phyloP scores from a whole-genome alignment of 495 filamentous ascomycete genomes.

The Annulohypoxylon nitens region DNA sequence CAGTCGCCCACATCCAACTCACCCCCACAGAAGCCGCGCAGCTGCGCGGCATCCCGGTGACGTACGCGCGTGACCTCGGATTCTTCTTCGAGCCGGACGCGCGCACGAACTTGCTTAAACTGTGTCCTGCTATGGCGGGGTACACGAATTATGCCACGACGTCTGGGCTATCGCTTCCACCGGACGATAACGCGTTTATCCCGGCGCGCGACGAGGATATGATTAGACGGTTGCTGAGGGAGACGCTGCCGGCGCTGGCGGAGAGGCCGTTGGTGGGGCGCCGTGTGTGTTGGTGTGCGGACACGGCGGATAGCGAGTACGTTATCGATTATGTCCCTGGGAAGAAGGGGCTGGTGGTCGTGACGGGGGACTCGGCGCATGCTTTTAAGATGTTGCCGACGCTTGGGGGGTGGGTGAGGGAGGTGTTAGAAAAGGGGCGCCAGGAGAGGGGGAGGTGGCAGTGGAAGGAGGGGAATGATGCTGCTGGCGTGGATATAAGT shows the following conservation, averaged over 20 bases:
- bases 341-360: slow-evolving; percentile 58
- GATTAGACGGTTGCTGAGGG: slow-evolving; percentile 59
- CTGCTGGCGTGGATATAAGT: slow-evolving; percentile 35
- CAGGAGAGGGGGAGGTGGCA: slow-evolving; percentile 43
- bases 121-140: slow-evolving; percentile 67
- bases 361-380: slow-evolving; percentile 67
- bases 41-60: slow-evolving; percentile 67
- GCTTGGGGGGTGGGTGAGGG: slow-evolving; percentile 63
- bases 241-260: slow-evolving; percentile 64
- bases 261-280: slow-evolving; percentile 63
- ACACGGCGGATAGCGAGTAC: slow-evolving; percentile 68
- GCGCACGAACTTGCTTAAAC: slow-evolving; percentile 65
- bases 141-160: slow-evolving; percentile 59
- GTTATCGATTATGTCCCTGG: slow-evolving; percentile 68
- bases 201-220: slow-evolving; percentile 63
- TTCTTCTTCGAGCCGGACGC: slow-evolving; percentile 73
- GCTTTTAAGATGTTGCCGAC: slow-evolving; percentile 71
- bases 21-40: slow-evolving; percentile 63
- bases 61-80: slow-evolving; percentile 67
- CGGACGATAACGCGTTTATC: slow-evolving; percentile 57
- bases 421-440: slow-evolving; percentile 41
- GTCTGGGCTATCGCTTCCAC: slow-evolving; percentile 47
- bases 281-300: slow-evolving; percentile 69
- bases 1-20: slow-evolving; percentile 67
- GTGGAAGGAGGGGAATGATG: slow-evolving; percentile 49